Evolutionary conservation across 805 yeast genomes (phyloP), one percentile per base, ranked within the genome.

Genomic region (Zygoascus ofunaensis): DNA sequence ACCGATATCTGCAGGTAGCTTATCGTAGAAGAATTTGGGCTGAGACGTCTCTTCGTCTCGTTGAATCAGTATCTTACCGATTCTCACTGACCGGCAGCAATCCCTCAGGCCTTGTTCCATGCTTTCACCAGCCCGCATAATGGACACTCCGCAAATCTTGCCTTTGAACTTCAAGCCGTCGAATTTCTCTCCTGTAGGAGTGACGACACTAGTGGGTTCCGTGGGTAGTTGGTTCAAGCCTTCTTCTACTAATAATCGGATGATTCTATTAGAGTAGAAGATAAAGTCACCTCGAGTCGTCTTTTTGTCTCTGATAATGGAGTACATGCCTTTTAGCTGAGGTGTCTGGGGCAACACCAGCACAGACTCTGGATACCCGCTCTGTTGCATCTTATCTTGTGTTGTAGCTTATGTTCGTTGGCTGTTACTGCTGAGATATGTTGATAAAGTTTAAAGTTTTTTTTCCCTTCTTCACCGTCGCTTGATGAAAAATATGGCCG

Each of bases 91-190:
- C 53, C 98, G 76, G 63, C 97, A 87, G 66, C 98, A 90, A 63
- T 90, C 97, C 63, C 99, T 79, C 52, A 92, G 71, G 28, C 97
- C 98, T 72, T 87, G 94, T 66, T 92, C 99, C 99, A 92, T 92
- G 37, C 94, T 82, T 65, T 92, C 99, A 53, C 99, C 99, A 4
- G 99, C 99, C 62, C 99, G 76, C 57, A 92, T 94, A 60, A 92
- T 92, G 15, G 96, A 87, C 32, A 92, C 99, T 53, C 99, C 99
- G 63, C 97, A 90, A 49, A 92, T 92, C 65, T 86, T 87, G 37
- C 98, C 97, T 57, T 77, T 68, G 63, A 90, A 90, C 48, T 73
- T 71, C 46, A 82, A 81, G 12, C 99, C 99, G 3, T 76, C 72
- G 33, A 66, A 65, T 51, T 77, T 73, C 18, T 51, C 47, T 43